Base-by-base conservation (phyloP, 2,329 filamentous ascomycete species). In the Fusarium tjaetaba region DNA sequence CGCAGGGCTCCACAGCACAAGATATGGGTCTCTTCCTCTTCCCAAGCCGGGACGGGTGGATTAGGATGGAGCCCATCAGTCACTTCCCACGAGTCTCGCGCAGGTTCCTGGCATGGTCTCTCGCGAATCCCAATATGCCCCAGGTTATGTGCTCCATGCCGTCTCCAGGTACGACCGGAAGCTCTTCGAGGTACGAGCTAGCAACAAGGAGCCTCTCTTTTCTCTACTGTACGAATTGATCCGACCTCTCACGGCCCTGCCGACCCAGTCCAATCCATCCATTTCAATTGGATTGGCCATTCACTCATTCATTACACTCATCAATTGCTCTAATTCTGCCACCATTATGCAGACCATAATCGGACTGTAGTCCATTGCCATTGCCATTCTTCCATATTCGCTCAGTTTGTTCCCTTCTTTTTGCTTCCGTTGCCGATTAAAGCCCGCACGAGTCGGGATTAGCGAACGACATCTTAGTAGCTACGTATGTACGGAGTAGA, bases 151-250 rank as follows among this genome's bases (percentile, higher is more conserved):
- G 71, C 57, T 55, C 57, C 57, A 70, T 63, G 68, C 68, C 46
- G 57, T 70, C 69, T 68, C 65, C 74, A 76, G 76, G 74, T 77
- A 76, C 74, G 61, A 65, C 76, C 76, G 72, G 75, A 70, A 72
- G 61, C 57, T 42, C 68, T 63, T 65, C 55, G 60, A 72, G 76
- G 73, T 77, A 77, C 76, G 59, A 57, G 48, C 58, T 64, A 65
- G 72, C 68, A 75, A 69, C 76, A 72, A 72, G 61, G 39, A 55
- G 28, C 58, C 32, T 41, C 56, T 43, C 65, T 51, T 69, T 28
- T 18, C 43, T 42, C 32, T 62, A 78, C 76, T 53, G 76, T 79
- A 77, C 70, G 77, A 79, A 79, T 79, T 78, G 77, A 62, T 30
- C 53, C 62, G 52, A 64, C 58, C 60, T 64, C 66, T 67, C 70